phyloP scores from a whole-genome alignment of 495 filamentous ascomycete species.

The Tuber microsphaerosporum region DNA sequence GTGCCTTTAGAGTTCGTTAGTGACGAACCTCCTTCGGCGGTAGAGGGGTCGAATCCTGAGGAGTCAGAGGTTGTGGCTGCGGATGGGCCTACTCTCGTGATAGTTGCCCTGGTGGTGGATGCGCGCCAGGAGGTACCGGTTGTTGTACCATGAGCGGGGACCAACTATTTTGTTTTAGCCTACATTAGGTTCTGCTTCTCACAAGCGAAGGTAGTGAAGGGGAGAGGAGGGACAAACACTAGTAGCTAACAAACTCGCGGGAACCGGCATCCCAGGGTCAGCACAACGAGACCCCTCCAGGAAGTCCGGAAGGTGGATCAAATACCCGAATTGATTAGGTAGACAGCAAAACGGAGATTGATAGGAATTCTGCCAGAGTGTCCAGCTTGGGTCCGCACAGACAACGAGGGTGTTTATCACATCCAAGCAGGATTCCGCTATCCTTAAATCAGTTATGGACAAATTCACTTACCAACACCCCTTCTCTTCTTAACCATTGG shows the following conservation, averaged over 20 bases:
- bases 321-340: background rate
- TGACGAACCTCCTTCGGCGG: background rate
- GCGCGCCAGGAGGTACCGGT: background rate
- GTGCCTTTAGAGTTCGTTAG: background rate
- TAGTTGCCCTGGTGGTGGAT: background rate
- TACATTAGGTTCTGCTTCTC: background rate
- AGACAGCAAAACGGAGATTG: background rate
- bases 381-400: conserved; percentile 22
- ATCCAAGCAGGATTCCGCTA: background rate
- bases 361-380: background rate
- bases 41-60: background rate
- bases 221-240: background rate
- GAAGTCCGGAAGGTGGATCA: too few species aligned
- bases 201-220: background rate
- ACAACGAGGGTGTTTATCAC: background rate
- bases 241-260: background rate
- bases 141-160: background rate
- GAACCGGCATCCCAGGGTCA: background rate
- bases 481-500: background rate
- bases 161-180: background rate
- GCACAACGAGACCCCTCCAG: background rate
- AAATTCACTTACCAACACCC: background rate
- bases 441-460: background rate
- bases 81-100: background rate
- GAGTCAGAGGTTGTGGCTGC: background rate